Conservation (phyloP, 2,329 filamentous ascomycete species). For the Periconia sp. region DNA sequence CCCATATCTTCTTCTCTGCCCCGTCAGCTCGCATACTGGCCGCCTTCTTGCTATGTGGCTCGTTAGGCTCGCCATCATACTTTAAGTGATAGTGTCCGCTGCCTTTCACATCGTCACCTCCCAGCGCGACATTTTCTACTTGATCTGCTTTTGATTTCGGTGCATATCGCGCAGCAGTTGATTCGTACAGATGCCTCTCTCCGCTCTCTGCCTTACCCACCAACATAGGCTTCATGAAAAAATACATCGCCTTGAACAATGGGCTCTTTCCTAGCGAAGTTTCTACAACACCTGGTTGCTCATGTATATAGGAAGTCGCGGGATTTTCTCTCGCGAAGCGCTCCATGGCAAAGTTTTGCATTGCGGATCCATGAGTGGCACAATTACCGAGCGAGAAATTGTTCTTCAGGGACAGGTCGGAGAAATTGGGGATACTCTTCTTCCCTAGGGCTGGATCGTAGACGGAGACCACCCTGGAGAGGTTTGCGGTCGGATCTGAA, state of each 20-base stretch:
- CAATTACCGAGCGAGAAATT: constrained; percentile 32
- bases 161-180: constrained; percentile 33
- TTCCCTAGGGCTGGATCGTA: constrained; percentile 31
- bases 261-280: constrained; percentile 19
- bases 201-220: constrained; percentile 36
- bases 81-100: constrained; percentile 34
- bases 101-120: constrained; percentile 28
- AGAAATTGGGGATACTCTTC: constrained; percentile 18
- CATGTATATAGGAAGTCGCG: constrained; percentile 34
- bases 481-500: constrained; percentile 11
- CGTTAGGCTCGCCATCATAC: constrained; percentile 29
- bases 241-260: constrained; percentile 9
- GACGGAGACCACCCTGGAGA: constrained; percentile 40
- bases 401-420: constrained; percentile 34
- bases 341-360: constrained; percentile 36
- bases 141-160: constrained; percentile 15
- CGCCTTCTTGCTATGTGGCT: constrained; percentile 20
- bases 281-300: constrained; percentile 31
- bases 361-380: constrained; percentile 27
- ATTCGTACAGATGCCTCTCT: constrained; percentile 40
- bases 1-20: constrained; percentile 35
- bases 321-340: constrained; percentile 27
- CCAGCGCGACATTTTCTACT: constrained; percentile 18
- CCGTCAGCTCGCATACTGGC: constrained; percentile 27
- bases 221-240: constrained; percentile 22